Conservation (phyloP, 768 basidiomycete species). For the Xerocomus spinulosus region DNA sequence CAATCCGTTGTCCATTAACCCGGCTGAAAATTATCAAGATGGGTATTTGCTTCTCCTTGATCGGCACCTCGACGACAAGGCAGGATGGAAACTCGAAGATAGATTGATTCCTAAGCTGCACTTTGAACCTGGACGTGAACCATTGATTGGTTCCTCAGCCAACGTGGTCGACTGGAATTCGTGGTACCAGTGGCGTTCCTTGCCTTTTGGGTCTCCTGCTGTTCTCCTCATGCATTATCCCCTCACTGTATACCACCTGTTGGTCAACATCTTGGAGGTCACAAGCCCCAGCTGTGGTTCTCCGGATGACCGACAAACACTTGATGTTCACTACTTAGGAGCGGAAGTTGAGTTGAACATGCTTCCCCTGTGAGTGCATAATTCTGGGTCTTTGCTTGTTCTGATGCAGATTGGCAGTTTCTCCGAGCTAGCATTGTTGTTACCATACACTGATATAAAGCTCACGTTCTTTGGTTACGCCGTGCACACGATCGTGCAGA, state of each 20-base stretch:
- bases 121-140: constrained; percentile 27
- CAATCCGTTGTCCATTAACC: constrained; percentile 4
- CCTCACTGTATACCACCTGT: constrained; percentile 37
- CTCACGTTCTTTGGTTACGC: constrained; percentile 38
- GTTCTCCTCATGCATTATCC: constrained; percentile 44
- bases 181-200: constrained; percentile 43
- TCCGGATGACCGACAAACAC: constrained; percentile 20
- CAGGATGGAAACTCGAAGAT: constrained; percentile 35
- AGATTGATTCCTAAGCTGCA: constrained; percentile 33
- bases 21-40: constrained; percentile 25
- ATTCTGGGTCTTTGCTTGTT: background rate
- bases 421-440: constrained; percentile 42
- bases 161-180: constrained; percentile 39
- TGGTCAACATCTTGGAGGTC: constrained; percentile 33
- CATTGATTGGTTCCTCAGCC: constrained; percentile 21
- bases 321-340: constrained; percentile 37
- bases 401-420: constrained; percentile 30
- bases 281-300: constrained; percentile 22
- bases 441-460: constrained; percentile 43
- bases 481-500: constrained; percentile 29
- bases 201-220: constrained; percentile 40
- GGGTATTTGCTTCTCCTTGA: constrained; percentile 33
- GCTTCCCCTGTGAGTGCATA: constrained; percentile 36
- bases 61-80: constrained; percentile 28
- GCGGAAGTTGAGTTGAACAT: constrained; percentile 38